Evolutionary conservation across 192 early-diverging fungal genomes (phyloP).

Genomic region (Dissophora ornata): DNA sequence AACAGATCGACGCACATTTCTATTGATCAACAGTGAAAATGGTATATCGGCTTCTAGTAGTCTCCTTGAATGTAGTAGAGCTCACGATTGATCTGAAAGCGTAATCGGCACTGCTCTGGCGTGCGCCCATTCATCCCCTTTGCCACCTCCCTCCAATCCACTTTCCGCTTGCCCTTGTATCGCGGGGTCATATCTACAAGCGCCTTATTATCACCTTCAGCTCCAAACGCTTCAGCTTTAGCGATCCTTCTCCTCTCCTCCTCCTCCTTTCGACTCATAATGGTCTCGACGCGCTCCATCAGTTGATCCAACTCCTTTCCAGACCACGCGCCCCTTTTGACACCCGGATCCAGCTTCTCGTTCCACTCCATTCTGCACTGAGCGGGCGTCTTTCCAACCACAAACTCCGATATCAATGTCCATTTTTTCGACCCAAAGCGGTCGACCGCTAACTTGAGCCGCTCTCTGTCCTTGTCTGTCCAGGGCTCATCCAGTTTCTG

Average conservation of each 20-base stretch:
- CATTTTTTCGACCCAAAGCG: slow-evolving; percentile 32
- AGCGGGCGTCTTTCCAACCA: slow-evolving; percentile 37
- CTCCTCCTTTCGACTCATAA: slow-evolving; percentile 15
- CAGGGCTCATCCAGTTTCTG: slow-evolving; percentile 38
- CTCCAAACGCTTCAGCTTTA: neutral
- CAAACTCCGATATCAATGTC: slow-evolving; percentile 35
- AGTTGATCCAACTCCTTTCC: slow-evolving; percentile 21
- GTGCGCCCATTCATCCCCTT: slow-evolving; percentile 32
- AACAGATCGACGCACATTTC: no score
- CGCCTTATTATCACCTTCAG: neutral
- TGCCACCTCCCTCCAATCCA: slow-evolving; percentile 36
- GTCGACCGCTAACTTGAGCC: slow-evolving; percentile 26
- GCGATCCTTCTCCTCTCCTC: neutral
- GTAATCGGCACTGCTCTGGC: slow-evolving; percentile 25
- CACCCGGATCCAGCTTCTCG: slow-evolving; percentile 19
- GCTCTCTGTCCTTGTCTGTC: slow-evolving; percentile 26
- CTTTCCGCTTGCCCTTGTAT: slow-evolving; percentile 16
- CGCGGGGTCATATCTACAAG: slow-evolving; percentile 18
- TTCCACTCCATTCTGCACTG: slow-evolving; percentile 37
- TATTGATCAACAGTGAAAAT: no score
- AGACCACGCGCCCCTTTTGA: slow-evolving; percentile 18
- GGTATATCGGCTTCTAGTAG: slow-evolving; percentile 10
- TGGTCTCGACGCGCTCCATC: slow-evolving; percentile 28
- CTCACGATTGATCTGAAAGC: slow-evolving; percentile 14
- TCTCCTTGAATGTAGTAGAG: slow-evolving; percentile 32